Evolutionary conservation across 495 filamentous ascomycete species (phyloP), one percentile per base, ranked within the genome.

Genomic region (Xylaria bambusicola): DNA sequence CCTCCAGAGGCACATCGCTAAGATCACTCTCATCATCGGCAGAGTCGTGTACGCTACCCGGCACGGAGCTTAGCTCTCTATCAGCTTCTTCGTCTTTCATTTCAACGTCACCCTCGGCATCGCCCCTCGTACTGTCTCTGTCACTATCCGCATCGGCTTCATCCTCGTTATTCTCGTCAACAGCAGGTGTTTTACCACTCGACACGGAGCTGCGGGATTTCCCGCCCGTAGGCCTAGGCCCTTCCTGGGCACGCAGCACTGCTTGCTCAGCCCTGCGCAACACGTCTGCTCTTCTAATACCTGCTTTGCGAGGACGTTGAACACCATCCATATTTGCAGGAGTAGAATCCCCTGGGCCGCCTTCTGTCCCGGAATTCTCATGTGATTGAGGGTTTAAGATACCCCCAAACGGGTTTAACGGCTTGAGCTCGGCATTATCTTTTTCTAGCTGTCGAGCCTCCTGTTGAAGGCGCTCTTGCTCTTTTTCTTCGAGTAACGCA

Each of bases 21-120:
- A 92, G 73, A 59, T 92, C 89, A 67, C 88, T 92, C 72, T 93
- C 90, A 58, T 91, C 89, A 62, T 92, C 89, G 0, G 87, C 90
- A 51, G 83, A 88, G 55, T 91, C 90, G 59, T 90, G 87, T 13
- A 89, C 68, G 63, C 84, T 89, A 13, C 83, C 80, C 0, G 84
- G 80, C 6, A 76, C 77, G 12, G 70, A 75, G 31, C 68, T 74
- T 13, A 71, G 62, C 24, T 66, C 65, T 2, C 68, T 70, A 40
- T 71, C 71, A 12, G 52, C 62, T 29, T 72, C 70, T 10, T 66
- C 68, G 23, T 74, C 49, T 40, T 73, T 53, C 46, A 65, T 67
- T n/a, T 66, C 63, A 15, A 65, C 52, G 9, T 68, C 64, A 38
- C 66, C 64, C 27, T 65, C 69, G 9, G 29, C 65, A 36, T 77